Evolutionary conservation across 2,329 filamentous ascomycete genomes (phyloP).

Genomic region (Fonsecaea nubica): DNA sequence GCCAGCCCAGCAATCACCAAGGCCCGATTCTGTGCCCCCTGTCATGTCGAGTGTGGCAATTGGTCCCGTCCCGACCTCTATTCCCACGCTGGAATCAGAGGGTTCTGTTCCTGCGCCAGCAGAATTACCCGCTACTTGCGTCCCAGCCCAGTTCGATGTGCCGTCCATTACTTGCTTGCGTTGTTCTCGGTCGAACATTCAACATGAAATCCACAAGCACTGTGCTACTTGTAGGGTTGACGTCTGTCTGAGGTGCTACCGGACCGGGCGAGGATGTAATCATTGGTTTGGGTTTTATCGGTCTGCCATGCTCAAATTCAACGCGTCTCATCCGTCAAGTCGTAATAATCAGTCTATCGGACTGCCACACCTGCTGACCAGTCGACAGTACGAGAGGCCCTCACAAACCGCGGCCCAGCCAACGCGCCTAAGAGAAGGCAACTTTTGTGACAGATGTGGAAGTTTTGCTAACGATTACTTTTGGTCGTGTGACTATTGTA

Average conservation of each 20-base stretch:
- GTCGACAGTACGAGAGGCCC: conserved; percentile 52
- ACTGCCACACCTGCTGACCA: conserved; percentile 60
- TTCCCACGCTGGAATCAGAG: conserved; percentile 38
- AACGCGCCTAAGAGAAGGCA: conserved; percentile 75
- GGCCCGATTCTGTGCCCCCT: conserved; percentile 14
- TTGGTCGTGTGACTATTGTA: conserved; percentile 87
- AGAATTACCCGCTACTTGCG: background rate
- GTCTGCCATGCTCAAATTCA: conserved; percentile 72
- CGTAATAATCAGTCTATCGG: conserved; percentile 53
- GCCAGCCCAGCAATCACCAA: conserved; percentile 23
- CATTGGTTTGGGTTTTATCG: conserved; percentile 90
- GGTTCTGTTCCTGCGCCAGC: conserved; percentile 31
- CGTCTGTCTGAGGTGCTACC: conserved; percentile 82
- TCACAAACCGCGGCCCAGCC: conserved; percentile 19
- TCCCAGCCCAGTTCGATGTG: conserved; percentile 53
- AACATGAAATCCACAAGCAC: conserved; percentile 86
- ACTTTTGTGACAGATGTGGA: conserved; percentile 81
- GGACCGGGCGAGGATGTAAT: conserved; percentile 74
- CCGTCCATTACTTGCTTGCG: conserved; percentile 75
- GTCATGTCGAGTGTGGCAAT: conserved; percentile 28
- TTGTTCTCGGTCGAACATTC: conserved; percentile 74
- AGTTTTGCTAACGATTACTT: conserved; percentile 80
- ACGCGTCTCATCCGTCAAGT: conserved; percentile 55
- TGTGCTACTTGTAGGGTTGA: conserved; percentile 75
- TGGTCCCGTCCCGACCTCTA: conserved; percentile 41